phyloP scores from a whole-genome alignment of 1,284 basidiomycete genomes.

The Ceratobasidium sp. region DNA sequence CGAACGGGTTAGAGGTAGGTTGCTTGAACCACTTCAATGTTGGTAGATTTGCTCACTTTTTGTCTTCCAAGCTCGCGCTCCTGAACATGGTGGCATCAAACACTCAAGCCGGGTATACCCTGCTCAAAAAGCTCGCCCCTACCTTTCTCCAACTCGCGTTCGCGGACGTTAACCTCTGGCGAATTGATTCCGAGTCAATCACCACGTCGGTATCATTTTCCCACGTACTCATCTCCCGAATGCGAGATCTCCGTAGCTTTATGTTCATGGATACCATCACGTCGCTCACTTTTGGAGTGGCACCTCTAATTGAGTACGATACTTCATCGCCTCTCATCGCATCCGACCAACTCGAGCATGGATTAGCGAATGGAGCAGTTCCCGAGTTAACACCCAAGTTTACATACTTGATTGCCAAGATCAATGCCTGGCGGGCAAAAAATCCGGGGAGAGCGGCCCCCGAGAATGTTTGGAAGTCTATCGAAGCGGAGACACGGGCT shows the following conservation, averaged over 20 bases:
- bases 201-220: not conserved
- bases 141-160: not conserved
- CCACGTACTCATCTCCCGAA: not conserved
- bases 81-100: not conserved
- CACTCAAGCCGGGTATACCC: not conserved
- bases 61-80: not conserved
- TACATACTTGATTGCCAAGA: not conserved
- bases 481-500: not conserved
- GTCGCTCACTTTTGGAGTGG: conserved; percentile 4
- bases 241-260: conserved; percentile 7
- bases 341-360: not conserved
- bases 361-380: conserved; percentile 11
- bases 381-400: conserved; percentile 1
- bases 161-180: conserved; percentile 1
- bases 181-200: not conserved
- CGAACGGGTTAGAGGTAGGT: conserved; percentile 24
- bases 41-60: not conserved
- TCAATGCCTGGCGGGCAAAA: conserved; percentile 20
- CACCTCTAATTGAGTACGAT: conserved; percentile 25
- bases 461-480: not conserved
- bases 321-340: not conserved
- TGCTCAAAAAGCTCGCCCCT: not conserved
- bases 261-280: conserved; percentile 23
- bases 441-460: not conserved
- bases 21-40: not conserved